Evolutionary conservation across 768 basidiomycete genomes (phyloP).

Genomic region (Trametes villosa): DNA sequence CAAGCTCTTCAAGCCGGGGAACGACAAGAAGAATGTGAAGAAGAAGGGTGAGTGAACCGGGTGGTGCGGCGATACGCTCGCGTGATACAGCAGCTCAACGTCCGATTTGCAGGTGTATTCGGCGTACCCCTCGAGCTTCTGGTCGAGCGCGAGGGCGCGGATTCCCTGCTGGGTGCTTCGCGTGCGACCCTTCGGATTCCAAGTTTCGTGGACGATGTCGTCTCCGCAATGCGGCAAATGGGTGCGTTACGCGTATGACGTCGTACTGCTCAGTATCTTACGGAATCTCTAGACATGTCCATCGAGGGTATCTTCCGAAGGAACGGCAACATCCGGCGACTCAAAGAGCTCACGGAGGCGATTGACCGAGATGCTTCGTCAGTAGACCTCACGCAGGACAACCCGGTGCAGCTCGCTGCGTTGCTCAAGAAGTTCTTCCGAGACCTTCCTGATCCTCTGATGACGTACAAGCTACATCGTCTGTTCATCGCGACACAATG

Average conservation of each 20-base stretch:
- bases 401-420: constrained; percentile 96
- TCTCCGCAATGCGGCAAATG: constrained; percentile 99
- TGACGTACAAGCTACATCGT: constrained; percentile 93
- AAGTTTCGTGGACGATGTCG: constrained; percentile 97
- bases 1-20: constrained; percentile 84
- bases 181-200: constrained; percentile 85
- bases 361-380: constrained; percentile 93
- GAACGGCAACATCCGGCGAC: constrained; percentile 94
- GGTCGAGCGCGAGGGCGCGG: constrained; percentile 94
- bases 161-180: constrained; percentile 90
- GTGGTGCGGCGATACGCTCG: background rate
- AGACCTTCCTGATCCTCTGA: constrained; percentile 92
- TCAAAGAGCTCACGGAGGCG: constrained; percentile 88
- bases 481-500: constrained; percentile 88
- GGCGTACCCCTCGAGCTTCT: constrained; percentile 90
- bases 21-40: constrained; percentile 89
- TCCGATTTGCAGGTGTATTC: constrained; percentile 72
- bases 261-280: background rate
- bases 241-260: constrained; percentile 55
- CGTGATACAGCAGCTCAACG: constrained; percentile 5
- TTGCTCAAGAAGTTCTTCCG: constrained; percentile 96
- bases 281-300: constrained; percentile 80
- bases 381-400: constrained; percentile 92
- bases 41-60: constrained; percentile 67
- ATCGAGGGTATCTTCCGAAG: constrained; percentile 98